Evolutionary conservation across 2,329 filamentous ascomycete species (phyloP), one percentile per base, ranked within the genome.

Genomic region (Paecilomyces sp.): DNA sequence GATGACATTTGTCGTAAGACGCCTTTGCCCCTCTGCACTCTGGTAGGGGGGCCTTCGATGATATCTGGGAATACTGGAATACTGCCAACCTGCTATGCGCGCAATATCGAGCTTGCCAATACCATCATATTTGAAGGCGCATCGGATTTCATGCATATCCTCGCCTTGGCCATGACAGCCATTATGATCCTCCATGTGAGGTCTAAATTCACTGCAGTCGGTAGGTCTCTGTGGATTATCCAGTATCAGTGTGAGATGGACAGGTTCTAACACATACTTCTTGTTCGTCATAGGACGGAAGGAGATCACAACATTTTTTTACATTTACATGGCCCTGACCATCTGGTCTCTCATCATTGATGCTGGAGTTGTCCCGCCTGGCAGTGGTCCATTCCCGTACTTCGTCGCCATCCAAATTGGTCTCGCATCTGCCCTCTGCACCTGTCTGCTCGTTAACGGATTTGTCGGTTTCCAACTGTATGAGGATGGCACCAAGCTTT

Each of bases 401-500:
- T 97, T 99, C 71, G 89, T 91, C 64, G 90, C 92, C 11, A 85
- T 89, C 5, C 94, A 99, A 70, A 88, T 88, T 63, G 94, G 93
- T 13, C 81, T 99, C 57, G 81, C 87, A 24, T 96, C 91, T 36
- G 91, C 94, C 0, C 83, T 96, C 30, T 88, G 94, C 72, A 93
- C 91, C 28, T 95, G 89, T 73, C 81, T 99, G 59, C 80, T 97
- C 68, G 92, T 99, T 80, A 97, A 97, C 75, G 94, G 94, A 52
- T 99, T 99, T 71, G 93, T 99, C 58, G 94, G 94, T 34, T 99
- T 99, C 77, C 94, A 97, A 77, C 82, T 99, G 12, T 99, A 99
- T 75, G 94, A 99, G 76, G 94, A 99, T 70, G 94, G 94, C 56
- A 99, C 94, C 1, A 88, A 89, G 1, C 80, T 97, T 50, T 97